Evolutionary conservation across 2,329 filamentous ascomycete species (phyloP).

Genomic region (Epichloe bromicola): DNA sequence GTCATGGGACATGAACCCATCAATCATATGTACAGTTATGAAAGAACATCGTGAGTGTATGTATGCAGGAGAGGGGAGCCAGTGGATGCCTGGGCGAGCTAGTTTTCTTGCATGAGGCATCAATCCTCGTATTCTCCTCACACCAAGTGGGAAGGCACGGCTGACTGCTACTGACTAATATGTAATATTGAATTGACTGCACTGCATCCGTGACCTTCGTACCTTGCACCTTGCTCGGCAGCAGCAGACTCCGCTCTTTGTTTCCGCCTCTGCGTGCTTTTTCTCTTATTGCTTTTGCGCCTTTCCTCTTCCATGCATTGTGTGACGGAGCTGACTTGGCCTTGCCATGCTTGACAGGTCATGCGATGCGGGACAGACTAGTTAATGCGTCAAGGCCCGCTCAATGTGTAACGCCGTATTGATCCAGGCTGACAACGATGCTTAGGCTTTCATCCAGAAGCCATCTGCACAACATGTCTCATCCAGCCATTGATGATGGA

Average conservation of each 20-base stretch:
- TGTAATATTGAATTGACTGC: background rate
- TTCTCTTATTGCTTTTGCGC: too few relatives aligned
- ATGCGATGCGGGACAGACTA: too few relatives aligned
- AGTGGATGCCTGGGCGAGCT: background rate
- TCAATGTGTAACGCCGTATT: background rate
- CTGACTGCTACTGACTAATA: background rate
- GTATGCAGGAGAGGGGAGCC: background rate
- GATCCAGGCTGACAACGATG: too few relatives aligned
- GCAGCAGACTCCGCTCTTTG: too few relatives aligned
- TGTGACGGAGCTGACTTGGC: background rate
- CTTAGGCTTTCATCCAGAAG: too few relatives aligned
- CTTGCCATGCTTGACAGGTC: background rate
- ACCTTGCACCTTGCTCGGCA: background rate
- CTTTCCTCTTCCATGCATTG: too few relatives aligned
- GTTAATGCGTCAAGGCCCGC: background rate
- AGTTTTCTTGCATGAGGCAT: background rate
- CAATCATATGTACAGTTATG: background rate
- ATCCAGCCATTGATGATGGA: too few relatives aligned
- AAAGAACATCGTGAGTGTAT: background rate
- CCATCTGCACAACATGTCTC: too few relatives aligned
- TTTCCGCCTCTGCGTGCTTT: too few relatives aligned
- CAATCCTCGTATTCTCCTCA: slow-evolving; percentile 3
- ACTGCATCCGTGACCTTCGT: background rate
- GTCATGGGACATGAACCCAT: background rate
- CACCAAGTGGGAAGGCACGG: slow-evolving; percentile 2